These are phyloP conservation scores for Leccinum fallax DNA, from an alignment of 1,284 basidiomycete species.

Conservation along the genomic window DNA sequence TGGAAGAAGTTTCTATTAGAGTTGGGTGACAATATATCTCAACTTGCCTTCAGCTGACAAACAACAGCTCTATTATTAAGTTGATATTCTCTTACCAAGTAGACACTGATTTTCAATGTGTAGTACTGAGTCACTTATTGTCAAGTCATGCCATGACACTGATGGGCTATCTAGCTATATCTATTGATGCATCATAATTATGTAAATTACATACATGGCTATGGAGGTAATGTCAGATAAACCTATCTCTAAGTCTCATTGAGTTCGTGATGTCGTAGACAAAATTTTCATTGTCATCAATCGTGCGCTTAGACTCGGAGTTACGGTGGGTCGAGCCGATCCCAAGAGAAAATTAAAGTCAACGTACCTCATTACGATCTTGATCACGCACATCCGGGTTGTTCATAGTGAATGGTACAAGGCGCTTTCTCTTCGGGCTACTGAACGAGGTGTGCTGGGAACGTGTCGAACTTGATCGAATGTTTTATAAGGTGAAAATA, in stretches of 20 bases:
- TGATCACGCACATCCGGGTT: no score
- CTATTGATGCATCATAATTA: neutral
- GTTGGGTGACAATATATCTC: neutral
- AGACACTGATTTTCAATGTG: neutral
- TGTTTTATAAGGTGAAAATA: no score
- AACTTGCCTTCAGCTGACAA: neutral
- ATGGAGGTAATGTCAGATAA: neutral
- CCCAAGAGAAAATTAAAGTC: no score
- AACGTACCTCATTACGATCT: no score
- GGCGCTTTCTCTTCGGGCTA: no score
- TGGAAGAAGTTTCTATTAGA: no score
- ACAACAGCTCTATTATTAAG: neutral
- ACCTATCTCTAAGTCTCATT: neutral
- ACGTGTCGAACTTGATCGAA: no score
- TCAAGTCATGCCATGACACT: neutral
- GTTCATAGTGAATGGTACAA: no score
- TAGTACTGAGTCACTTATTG: neutral
- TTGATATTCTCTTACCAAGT: neutral
- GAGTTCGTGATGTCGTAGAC: neutral
- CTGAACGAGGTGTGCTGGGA: no score
- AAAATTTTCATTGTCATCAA: no score
- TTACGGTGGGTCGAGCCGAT: no score
- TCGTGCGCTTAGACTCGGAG: no score
- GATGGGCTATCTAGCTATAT: slow-evolving; percentile 2
- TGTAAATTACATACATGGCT: neutral